Evolutionary conservation across 345 rosid species (phyloP), one percentile per base, ranked within the genome.

Genomic region (Arabidopsis thaliana): DNA sequence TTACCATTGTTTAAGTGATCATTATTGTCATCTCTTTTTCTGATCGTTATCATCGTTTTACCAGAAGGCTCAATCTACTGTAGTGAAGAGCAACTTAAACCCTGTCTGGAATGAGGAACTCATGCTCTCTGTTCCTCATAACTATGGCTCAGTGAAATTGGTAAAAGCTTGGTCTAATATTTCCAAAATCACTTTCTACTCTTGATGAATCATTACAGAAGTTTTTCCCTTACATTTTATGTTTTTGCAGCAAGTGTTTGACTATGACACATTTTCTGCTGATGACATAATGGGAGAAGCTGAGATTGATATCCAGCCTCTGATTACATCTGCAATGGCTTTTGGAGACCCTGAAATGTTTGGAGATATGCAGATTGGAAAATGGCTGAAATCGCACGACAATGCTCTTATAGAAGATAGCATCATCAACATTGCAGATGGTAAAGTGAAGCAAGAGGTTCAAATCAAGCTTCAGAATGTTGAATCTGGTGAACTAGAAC

Each of bases 261-360:
- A 96, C 75, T 62, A 93, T 2, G 96, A 93, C 69, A 91, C 93
- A 20, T 93, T 96, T 69, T 96, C 99, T 10, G 90, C 96, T 3
- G 98, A 96, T 68, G 99, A 96, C 84, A 88, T 96, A 85, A 96
- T 96, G 99, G 98, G 99, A 67, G 98, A 91, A 80, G 99, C 98
- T 11, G 91, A 84, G 82, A 75, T 96, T 0, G 99, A 93, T 84
- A 82, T 96, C 79, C 99, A 91, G 71, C 97, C 98, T 4, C 62
- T 96, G 83, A 83, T 91, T 73, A 87, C 91, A 69, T 87, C 99
- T 5, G 98, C 99, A n/a, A 86, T 91, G 98, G 94, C 96, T 10
- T 92, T 73, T 44, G 97, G 99, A 16, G 88, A 93, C 69, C 93
- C 98, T 0, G 91, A 84, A 72, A 89, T 89, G 96, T 93, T 88